A percentile compares a stretch with the other conserved stretches of the same genome.
Conservation (phyloP, 2,329 filamentous ascomycete genomes). For the Decorospora gaudefroyi region DNA sequence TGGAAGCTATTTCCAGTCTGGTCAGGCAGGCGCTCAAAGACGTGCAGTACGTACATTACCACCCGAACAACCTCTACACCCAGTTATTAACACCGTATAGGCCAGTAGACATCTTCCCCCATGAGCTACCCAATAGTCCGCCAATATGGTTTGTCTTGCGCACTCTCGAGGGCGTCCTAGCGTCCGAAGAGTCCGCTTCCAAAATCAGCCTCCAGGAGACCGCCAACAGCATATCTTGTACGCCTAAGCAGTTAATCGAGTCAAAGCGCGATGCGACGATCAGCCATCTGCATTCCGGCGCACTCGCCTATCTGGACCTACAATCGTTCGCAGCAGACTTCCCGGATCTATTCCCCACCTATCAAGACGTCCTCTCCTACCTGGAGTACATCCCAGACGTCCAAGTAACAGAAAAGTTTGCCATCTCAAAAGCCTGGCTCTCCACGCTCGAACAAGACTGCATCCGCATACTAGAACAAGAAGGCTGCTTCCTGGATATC, state of each 20-base stretch:
- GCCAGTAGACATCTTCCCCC: slow-evolving; percentile 19
- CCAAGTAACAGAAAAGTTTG: slow-evolving; percentile 21
- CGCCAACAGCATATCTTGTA: slow-evolving; percentile 22
- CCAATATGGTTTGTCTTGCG: slow-evolving; percentile 32
- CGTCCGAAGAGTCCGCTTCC: slow-evolving; percentile 10
- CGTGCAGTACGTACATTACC: slow-evolving; percentile 20
- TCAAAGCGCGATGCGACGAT: slow-evolving; percentile 25
- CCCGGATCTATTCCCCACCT: slow-evolving; percentile 20
- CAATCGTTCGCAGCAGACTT: slow-evolving; percentile 22
- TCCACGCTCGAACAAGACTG: slow-evolving; percentile 20
- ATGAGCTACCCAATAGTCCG: slow-evolving; percentile 26
- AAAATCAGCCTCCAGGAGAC: slow-evolving; percentile 23
- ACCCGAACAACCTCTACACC: not conserved
- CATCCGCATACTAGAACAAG: slow-evolving; percentile 17
- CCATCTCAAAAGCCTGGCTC: slow-evolving; percentile 34
- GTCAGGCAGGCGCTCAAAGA: slow-evolving; percentile 18
- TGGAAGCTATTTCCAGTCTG: slow-evolving; percentile 3
- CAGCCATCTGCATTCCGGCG: slow-evolving; percentile 25
- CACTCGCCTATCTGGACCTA: slow-evolving; percentile 29
- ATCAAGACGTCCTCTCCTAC: slow-evolving; percentile 20
- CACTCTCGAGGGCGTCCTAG: slow-evolving; percentile 16
- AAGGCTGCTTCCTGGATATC: slow-evolving; percentile 27
- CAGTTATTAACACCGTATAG: slow-evolving; percentile 13
- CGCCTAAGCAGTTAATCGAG: slow-evolving; percentile 28
- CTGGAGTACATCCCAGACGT: slow-evolving; percentile 18